These are phyloP conservation scores for Tylopilus intermedius DNA, from an alignment of 768 basidiomycete species.

Conservation along the genomic window DNA sequence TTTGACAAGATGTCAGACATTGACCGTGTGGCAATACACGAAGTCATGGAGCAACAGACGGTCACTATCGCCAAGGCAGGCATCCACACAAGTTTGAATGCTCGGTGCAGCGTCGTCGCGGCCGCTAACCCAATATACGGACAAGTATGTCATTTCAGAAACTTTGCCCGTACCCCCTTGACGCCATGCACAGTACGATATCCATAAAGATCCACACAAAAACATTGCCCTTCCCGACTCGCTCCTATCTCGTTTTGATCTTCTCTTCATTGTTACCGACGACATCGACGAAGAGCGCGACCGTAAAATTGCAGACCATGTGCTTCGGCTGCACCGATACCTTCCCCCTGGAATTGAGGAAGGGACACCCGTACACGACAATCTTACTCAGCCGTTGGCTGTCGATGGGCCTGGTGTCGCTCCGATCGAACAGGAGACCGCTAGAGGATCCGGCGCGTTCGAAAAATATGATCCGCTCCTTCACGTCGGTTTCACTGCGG, in stretches of 20 bases:
- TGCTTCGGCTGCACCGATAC: slow-evolving; percentile 95
- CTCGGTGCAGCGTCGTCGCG: slow-evolving; percentile 94
- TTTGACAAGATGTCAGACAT: slow-evolving; percentile 99
- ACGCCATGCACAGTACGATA: slow-evolving; percentile 73
- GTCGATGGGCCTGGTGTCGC: slow-evolving; percentile 67
- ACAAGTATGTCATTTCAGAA: slow-evolving; percentile 52
- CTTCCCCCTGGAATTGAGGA: slow-evolving; percentile 95
- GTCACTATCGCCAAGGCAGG: slow-evolving; percentile 99
- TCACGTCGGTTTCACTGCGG: slow-evolving; percentile 70
- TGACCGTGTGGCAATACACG: slow-evolving; percentile 98
- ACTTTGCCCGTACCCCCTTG: slow-evolving; percentile 2
- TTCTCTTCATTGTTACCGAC: slow-evolving; percentile 96
- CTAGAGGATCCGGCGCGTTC: slow-evolving; percentile 61
- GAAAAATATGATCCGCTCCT: slow-evolving; percentile 96
- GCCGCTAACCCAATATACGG: slow-evolving; percentile 99
- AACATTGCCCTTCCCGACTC: slow-evolving; percentile 99
- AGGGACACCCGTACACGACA: slow-evolving; percentile 87
- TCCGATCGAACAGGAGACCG: slow-evolving; percentile 35
- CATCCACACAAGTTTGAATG: slow-evolving; percentile 97
- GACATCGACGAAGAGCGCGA: slow-evolving; percentile 95
- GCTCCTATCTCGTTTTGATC: slow-evolving; percentile 95
- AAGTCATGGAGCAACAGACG: slow-evolving; percentile 99
- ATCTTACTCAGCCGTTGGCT: slow-evolving; percentile 79
- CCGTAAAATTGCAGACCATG: slow-evolving; percentile 93
- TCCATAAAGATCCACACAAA: slow-evolving; percentile 98